A percentile compares a stretch with the other conserved stretches of the same genome.
Conservation (phyloP, 768 basidiomycete species). For the Pluteus cervinus region DNA sequence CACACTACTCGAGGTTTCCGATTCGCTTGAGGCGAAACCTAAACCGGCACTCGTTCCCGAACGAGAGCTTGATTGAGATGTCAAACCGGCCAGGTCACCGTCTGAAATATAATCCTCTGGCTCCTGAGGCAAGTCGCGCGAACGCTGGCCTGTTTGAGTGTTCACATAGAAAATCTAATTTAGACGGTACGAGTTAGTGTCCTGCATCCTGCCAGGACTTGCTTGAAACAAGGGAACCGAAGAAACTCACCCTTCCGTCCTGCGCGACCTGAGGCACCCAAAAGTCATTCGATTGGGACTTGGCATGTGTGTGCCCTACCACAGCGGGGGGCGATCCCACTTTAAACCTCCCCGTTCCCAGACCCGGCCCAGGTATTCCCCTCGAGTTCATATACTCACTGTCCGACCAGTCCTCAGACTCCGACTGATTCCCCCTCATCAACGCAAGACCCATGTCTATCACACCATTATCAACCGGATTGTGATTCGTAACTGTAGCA, state of each 20-base stretch:
- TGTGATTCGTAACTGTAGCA: slow-evolving; percentile 1
- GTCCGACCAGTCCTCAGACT: slow-evolving; percentile 56
- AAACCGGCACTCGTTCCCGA: slow-evolving; percentile 48
- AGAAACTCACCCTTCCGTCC: slow-evolving; percentile 68
- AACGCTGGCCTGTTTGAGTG: slow-evolving; percentile 76
- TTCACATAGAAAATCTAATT: slow-evolving; percentile 94
- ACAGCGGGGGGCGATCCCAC: slow-evolving; percentile 12
- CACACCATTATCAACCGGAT: slow-evolving; percentile 1
- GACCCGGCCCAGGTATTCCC: too few species aligned
- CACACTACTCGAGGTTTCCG: slow-evolving; percentile 27
- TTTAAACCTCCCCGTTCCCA: slow-evolving; percentile 12
- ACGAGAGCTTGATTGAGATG: slow-evolving; percentile 53
- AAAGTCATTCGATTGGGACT: slow-evolving; percentile 66
- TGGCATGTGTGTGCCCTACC: too few species aligned
- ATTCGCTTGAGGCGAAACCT: slow-evolving; percentile 34
- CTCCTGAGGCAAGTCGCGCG: slow-evolving; percentile 79
- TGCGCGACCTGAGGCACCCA: slow-evolving; percentile 87
- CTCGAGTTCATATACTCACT: slow-evolving; percentile 15
- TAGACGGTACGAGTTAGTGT: neutral
- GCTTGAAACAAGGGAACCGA: slow-evolving; percentile 6
- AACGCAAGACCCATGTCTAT: slow-evolving; percentile 45
- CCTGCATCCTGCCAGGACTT: slow-evolving; percentile 1
- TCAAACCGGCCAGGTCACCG: slow-evolving; percentile 53
- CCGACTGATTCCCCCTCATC: slow-evolving; percentile 34
- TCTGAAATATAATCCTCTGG: slow-evolving; percentile 60